These are phyloP conservation scores for Cladobotryum mycophilum DNA, from an alignment of 2,329 filamentous ascomycete genomes.

Conservation along the genomic window DNA sequence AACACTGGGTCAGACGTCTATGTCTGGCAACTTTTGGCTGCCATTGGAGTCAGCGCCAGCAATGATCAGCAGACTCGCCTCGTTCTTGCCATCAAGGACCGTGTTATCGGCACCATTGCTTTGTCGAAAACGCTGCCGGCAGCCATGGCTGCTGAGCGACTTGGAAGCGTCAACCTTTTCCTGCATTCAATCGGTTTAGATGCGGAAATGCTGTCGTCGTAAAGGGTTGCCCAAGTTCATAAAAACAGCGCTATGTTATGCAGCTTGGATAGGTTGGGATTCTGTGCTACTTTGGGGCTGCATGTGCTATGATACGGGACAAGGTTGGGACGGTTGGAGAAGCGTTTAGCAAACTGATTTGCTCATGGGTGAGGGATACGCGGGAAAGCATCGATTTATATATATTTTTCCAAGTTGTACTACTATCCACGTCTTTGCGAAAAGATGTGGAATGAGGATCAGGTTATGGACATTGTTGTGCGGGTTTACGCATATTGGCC, in stretches of 20 bases:
- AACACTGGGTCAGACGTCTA: slow-evolving; percentile 90
- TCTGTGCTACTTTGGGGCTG: neutral
- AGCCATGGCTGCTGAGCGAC: slow-evolving; percentile 74
- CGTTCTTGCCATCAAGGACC: slow-evolving; percentile 93
- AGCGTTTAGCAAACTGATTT: neutral
- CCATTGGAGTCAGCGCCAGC: slow-evolving; percentile 86
- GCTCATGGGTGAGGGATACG: neutral
- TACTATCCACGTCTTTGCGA: neutral
- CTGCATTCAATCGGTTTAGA: slow-evolving; percentile 99
- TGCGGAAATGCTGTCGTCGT: slow-evolving; percentile 61
- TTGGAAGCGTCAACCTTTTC: slow-evolving; percentile 93
- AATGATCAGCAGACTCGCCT: slow-evolving; percentile 93
- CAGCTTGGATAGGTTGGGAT: neutral
- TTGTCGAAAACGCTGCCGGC: slow-evolving; percentile 84
- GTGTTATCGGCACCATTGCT: slow-evolving; percentile 89
- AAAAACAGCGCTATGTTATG: neutral
- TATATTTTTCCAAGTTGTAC: neutral
- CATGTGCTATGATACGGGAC: neutral
- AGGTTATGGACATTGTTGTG: neutral
- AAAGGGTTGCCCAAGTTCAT: neutral
- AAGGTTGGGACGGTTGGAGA: neutral
- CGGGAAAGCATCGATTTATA: neutral
- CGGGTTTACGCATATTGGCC: neutral
- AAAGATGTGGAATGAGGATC: neutral
- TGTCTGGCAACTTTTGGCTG: slow-evolving; percentile 95